Evolutionary conservation across 23 red algal species (phyloP), one percentile per base, ranked within the genome.

Genomic region (Gracilaria caudata): DNA sequence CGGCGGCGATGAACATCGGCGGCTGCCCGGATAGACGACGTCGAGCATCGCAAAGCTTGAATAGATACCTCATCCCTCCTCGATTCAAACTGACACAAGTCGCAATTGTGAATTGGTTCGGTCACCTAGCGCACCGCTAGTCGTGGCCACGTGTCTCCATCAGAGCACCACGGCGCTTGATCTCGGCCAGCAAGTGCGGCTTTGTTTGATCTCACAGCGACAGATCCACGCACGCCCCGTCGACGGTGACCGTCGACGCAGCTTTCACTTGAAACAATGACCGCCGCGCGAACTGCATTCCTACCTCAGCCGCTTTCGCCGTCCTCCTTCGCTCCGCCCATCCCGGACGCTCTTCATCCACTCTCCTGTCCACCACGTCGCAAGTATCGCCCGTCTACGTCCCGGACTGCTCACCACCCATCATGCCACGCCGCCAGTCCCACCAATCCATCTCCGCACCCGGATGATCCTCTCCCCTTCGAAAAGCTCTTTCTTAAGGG

Each of bases 401-500:
- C 43, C 11, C 38, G 25, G 2, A 25, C 24, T 1, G 38, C 38
- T 6, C 70, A 0, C 2, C 61, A 17, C 8, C 3, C 61, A 3
- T 33, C 12, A 37, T 75, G 70, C 70, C 70, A 75, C 21, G 70
- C 70, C 0, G 70, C 39, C 70, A 24, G 24, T 8, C 40, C 70
- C 21, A 5, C 70, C 20, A 10, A 36, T 12, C 43, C 70, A 0
- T 21, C 70, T 4, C 20, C 40, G 38, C 70, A 43, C n/a, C 43
- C 33, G 39, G 70, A 89, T 23, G 56, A 89, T 38, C 86, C 86
- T 30, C 86, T 57, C 46, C 59, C 74, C 19, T 89, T 86, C 45
- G 51, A 76, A 34, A 57, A 94, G 34, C 73, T 85, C 38, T 94
- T 94, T 58, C 77, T 94, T 17, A 77, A 74, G 40, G 78, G 47